A percentile compares a stretch with the other conserved stretches of the same genome.
These are phyloP conservation scores for Pythium phragmiticola DNA, from an alignment of 352 stramenopile species.

Conservation along the genomic window DNA sequence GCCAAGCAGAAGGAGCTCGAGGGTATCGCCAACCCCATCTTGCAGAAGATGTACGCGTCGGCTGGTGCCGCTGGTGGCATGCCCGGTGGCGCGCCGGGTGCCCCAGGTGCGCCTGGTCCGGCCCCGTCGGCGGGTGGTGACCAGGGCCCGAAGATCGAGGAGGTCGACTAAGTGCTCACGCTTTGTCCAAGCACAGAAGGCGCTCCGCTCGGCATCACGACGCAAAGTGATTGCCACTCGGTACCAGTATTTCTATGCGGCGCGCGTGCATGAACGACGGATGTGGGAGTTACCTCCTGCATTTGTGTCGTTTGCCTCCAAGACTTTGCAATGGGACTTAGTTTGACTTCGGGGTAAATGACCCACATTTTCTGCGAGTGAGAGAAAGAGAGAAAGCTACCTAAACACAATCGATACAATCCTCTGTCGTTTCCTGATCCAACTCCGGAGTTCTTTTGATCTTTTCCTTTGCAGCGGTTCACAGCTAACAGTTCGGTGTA, in stretches of 20 bases:
- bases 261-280: conserved; percentile 2
- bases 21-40: conserved; percentile 98
- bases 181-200: background rate
- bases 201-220: conserved; percentile 3
- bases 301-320: conserved; percentile 10
- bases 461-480: background rate
- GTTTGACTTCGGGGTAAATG: conserved; percentile 18
- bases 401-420: conserved; percentile 1
- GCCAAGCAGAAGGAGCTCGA: conserved; percentile 99
- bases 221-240: background rate
- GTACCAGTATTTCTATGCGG: background rate
- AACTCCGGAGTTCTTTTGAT: background rate
- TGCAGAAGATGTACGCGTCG: conserved; percentile 94
- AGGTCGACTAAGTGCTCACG: conserved; percentile 57
- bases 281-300: background rate
- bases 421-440: conserved; percentile 2
- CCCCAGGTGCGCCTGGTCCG: conserved; percentile 19
- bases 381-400: conserved; percentile 14
- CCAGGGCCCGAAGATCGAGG: conserved; percentile 75
- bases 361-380: background rate
- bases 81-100: conserved; percentile 35
- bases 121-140: conserved; percentile 31
- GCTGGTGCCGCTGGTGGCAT: conserved; percentile 43
- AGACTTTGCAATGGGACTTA: conserved; percentile 23
- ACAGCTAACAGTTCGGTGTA: background rate